Conservation (phyloP, 2,329 filamentous ascomycete species). For the Phoma sp. region DNA sequence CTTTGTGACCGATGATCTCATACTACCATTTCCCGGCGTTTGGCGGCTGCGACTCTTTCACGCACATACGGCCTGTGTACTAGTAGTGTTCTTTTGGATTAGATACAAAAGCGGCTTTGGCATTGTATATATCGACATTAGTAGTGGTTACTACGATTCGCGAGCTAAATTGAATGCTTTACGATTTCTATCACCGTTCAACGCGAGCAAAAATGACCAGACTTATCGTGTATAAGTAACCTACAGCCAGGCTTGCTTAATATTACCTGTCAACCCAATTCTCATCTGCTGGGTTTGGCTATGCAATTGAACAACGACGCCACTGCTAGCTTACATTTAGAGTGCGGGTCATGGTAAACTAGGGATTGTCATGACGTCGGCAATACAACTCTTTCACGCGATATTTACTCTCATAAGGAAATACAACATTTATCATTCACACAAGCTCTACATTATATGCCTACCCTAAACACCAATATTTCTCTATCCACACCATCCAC, state of each 20-base stretch:
- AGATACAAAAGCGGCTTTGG: conserved; percentile 9
- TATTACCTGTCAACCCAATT: no score
- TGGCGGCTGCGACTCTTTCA: conserved; percentile 11
- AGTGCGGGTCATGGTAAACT: conserved; percentile 7
- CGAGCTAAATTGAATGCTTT: background rate
- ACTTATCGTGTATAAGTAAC: no score
- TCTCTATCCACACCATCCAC: no score
- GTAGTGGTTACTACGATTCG: background rate
- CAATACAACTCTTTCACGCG: conserved; percentile 5
- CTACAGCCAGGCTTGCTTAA: no score
- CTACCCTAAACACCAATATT: no score
- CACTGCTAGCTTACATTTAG: conserved; percentile 9
- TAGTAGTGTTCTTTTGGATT: conserved; percentile 15
- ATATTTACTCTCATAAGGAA: no score
- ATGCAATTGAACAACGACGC: background rate
- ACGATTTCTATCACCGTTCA: background rate
- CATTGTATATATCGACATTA: conserved; percentile 5
- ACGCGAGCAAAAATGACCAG: no score
- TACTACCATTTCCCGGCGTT: conserved; percentile 28
- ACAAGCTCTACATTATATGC: no score
- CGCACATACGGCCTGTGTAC: conserved; percentile 22
- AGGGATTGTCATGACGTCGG: conserved; percentile 36
- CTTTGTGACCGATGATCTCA: background rate
- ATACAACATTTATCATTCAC: no score
- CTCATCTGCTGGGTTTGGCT: no score